These are phyloP conservation scores for Amyloporia xantha DNA, from an alignment of 768 basidiomycete genomes.

Conservation along the genomic window DNA sequence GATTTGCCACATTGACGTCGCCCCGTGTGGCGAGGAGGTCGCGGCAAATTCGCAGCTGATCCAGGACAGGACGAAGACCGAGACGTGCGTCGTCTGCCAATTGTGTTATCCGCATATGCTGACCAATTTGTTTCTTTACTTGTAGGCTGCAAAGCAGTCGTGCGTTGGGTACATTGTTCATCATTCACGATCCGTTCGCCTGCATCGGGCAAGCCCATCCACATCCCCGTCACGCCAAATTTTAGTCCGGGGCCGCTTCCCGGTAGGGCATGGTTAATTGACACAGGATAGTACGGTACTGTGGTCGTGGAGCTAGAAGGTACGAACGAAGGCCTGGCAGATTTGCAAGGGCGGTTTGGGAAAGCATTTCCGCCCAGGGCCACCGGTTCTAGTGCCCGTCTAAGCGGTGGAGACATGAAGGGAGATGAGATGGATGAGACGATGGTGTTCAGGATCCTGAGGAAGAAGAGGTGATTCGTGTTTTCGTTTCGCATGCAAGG, in stretches of 20 bases:
- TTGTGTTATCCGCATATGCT: neutral
- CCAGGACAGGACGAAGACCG: conserved; percentile 70
- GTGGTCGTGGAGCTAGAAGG: conserved; percentile 83
- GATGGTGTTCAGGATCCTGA: conserved; percentile 62
- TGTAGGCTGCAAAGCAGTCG: conserved; percentile 75
- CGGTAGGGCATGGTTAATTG: conserved; percentile 50
- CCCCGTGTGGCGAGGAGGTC: conserved; percentile 76
- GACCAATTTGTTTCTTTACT: conserved; percentile 7
- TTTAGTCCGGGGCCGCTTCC: conserved; percentile 36
- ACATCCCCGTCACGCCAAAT: conserved; percentile 21
- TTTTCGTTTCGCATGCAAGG: conserved; percentile 3
- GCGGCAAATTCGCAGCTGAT: conserved; percentile 66
- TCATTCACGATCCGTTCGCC: conserved; percentile 64
- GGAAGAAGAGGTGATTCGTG: conserved; percentile 64
- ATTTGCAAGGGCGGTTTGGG: conserved; percentile 70
- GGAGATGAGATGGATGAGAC: conserved; percentile 41
- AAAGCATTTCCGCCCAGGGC: conserved; percentile 60
- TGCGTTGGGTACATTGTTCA: conserved; percentile 81
- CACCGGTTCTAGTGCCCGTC: conserved; percentile 22
- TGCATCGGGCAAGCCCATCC: conserved; percentile 27
- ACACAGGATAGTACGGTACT: conserved; percentile 78
- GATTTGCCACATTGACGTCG: conserved; percentile 68
- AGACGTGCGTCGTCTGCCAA: conserved; percentile 57
- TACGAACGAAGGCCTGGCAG: conserved; percentile 77
- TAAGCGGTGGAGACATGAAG: conserved; percentile 24